Conservation (phyloP, 2,329 filamentous ascomycete species). For the Hypoxylon sp. region DNA sequence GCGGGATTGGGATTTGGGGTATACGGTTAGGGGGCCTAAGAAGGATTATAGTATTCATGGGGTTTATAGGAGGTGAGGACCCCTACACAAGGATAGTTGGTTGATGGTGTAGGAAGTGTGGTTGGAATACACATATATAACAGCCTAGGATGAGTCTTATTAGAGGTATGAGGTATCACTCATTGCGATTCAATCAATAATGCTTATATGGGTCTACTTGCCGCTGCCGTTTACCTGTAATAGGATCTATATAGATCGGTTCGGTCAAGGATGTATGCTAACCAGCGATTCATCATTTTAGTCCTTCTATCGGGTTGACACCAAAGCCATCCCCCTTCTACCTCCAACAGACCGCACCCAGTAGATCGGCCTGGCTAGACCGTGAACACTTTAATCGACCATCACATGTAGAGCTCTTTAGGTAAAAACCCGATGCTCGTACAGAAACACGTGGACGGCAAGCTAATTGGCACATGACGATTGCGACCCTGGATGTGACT, state of each 20-base stretch:
- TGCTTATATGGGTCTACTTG: constrained; percentile 1
- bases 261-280: too few species aligned
- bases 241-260: too few species aligned
- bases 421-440: constrained; percentile 75
- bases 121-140: neutral
- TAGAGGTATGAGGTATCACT: too few species aligned
- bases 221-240: neutral
- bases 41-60: constrained; percentile 75
- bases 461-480: constrained; percentile 70
- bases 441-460: constrained; percentile 72
- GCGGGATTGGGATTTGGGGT: constrained; percentile 66
- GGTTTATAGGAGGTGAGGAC: constrained; percentile 59
- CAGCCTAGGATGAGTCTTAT: too few species aligned
- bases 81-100: too few species aligned
- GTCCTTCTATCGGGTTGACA: too few species aligned
- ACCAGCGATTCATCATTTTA: too few species aligned
- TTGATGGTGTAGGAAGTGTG: neutral
- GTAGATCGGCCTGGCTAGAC: constrained; percentile 54
- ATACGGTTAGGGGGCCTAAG: constrained; percentile 74
- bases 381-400: constrained; percentile 65
- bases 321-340: neutral
- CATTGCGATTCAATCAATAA: too few species aligned
- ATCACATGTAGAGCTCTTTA: constrained; percentile 71
- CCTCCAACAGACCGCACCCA: constrained; percentile 1
- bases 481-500: constrained; percentile 71